These are phyloP conservation scores for Panaeolus papilionaceus DNA, from an alignment of 768 basidiomycete genomes.

Conservation along the genomic window DNA sequence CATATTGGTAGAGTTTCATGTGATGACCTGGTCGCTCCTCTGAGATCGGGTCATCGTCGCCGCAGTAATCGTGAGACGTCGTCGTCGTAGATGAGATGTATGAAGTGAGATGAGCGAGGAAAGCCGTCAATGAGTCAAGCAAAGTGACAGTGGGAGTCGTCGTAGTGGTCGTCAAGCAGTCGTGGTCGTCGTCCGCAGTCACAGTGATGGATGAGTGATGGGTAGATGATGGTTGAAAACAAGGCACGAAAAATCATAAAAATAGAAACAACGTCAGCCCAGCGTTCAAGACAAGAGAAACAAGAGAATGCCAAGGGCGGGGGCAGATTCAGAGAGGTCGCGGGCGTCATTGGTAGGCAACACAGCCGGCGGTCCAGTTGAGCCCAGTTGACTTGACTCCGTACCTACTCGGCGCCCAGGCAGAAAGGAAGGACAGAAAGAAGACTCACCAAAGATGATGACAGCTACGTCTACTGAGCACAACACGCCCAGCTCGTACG, in stretches of 20 bases:
- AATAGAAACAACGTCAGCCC: conserved; percentile 25
- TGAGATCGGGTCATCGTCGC: conserved; percentile 28
- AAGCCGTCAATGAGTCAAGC: too few relatives aligned
- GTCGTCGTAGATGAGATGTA: background rate
- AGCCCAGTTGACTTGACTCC: too few relatives aligned
- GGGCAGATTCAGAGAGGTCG: background rate
- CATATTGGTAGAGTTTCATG: conserved; percentile 76
- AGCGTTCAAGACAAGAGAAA: conserved; percentile 3
- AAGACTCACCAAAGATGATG: conserved; percentile 67
- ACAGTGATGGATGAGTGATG: background rate
- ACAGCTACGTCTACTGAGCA: conserved; percentile 80
- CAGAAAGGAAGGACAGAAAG: conserved; percentile 15
- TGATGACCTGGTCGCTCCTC: conserved; percentile 71
- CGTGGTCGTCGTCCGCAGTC: background rate
- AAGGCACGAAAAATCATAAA: conserved; percentile 24
- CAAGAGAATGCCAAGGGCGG: conserved; percentile 21
- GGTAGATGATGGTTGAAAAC: background rate
- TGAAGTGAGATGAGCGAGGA: background rate
- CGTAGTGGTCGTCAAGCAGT: background rate
- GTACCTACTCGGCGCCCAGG: background rate
- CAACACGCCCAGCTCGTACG: conserved; percentile 79
- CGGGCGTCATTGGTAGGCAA: background rate
- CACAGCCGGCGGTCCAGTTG: background rate
- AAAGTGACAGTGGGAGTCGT: background rate
- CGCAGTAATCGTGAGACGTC: background rate